Evolutionary conservation across 305 asterid species (phyloP), one percentile per base, ranked within the genome.

Genomic region (Plantago coronopus): DNA sequence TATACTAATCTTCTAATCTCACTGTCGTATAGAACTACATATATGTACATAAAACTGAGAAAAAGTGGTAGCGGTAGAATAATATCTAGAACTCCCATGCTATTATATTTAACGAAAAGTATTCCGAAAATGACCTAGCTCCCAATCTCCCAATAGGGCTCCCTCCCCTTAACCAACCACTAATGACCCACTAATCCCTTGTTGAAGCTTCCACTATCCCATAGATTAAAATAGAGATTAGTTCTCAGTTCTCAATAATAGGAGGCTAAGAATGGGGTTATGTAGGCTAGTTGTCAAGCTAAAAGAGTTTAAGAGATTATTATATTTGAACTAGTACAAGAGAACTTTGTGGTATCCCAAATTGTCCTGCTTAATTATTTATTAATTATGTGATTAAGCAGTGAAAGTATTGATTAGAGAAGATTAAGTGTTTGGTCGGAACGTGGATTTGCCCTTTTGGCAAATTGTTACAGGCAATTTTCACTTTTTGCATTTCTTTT

Each of bases 181-280:
- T 67, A 69, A 38, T 49, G 55, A 65, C 48, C 63, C 79, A 60
- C 34, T 65, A 73, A 55, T 62, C 43, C 25, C 68, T 59, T 48
- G n/a, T 49, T 64, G 69, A 83, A 74, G 59, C 72, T 72, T 78
- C 79, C 77, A 68, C 78, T 66, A 60, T 40, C 43, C 66, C 57
- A 58, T 45, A 37, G 23, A n/a, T n/a, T 45, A 54, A 46, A 42
- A 29, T 45, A 47, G 65, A 38, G 13, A 11, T 38, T 11, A 38
- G 2, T 7, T 11, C 11, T 12, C 44, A 38, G 13, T 10, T 38
- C 44, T 57, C 67, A 63, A 59, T 72, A 53, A 67, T 69, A 64
- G 65, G 62, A 56, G 63, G 59, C 18, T 46, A 73, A 25, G 17
- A 60, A 23, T 50, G 59, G 59, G 67, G 58, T 68, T 46, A 66